Evolutionary conservation across 345 rosid genomes (phyloP), one percentile per base, ranked within the genome.

Genomic region (Xanthoceras sorbifolium): DNA sequence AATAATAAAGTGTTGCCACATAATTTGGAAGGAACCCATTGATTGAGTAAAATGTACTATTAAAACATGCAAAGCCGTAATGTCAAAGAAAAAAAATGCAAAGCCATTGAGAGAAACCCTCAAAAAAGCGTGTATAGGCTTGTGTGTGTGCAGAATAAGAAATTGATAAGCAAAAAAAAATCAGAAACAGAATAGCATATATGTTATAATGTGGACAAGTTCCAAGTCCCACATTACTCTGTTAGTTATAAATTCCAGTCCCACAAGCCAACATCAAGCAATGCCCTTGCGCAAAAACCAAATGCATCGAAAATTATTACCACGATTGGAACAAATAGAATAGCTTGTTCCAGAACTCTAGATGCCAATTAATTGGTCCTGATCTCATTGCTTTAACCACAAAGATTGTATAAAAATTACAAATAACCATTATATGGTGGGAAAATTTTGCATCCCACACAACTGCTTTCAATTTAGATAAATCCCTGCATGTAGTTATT

Each of bases 391-490:
- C 67, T 62, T 78, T 72, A 79, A 73, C 76, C 34, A 71, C 74
- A 74, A 74, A 36, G 34, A 72, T 64, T 78, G 62, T 25, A 46
- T 25, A 57, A 61, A 65, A 64, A 71, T 71, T 80, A 48, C 70
- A 76, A 64, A 42, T 65, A 63, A 44, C 68, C 73, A 73, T 64
- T 84, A 82, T 63, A 74, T 29, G 48, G 77, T 62, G 70, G 75
- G 54, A 62, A 69, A 60, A 25, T 75, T 85, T 85, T 76, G 76
- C 77, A 78, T 79, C 84, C 84, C 73, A 73, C 69, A 83, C 54
- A 72, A 75, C 82, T 77, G 81, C 88, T 79, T 83, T 87, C 86
- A 72, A 79, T 84, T 84, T 83, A 71, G 79, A 83, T 67, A 79
- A 76, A 78, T 70, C 81, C 87, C 78, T 76, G 80, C 83, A 77